Evolutionary conservation across 2,329 filamentous ascomycete genomes (phyloP).

Genomic region (Fusarium guadeloupense): DNA sequence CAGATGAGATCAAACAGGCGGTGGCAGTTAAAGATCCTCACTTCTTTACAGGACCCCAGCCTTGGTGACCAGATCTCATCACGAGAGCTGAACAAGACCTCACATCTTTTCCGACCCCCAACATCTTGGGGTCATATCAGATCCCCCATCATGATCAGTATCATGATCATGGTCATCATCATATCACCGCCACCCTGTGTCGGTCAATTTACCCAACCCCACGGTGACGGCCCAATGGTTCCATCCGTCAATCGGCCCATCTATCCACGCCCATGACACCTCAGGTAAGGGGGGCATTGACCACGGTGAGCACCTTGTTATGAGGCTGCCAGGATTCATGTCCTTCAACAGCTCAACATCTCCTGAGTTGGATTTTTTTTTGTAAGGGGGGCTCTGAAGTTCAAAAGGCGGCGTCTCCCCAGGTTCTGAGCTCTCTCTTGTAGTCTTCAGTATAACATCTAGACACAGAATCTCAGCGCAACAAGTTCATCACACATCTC

Average conservation of each 20-base stretch:
- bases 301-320: constrained; percentile 39
- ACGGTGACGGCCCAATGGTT: constrained; percentile 38
- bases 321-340: constrained; percentile 36
- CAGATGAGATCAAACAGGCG: background rate
- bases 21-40: background rate
- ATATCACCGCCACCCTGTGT: constrained; percentile 38
- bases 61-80: constrained; percentile 6
- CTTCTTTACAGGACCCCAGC: background rate
- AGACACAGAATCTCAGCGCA: constrained; percentile 1
- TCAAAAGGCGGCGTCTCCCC: constrained; percentile 26
- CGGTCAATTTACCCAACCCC: constrained; percentile 36
- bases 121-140: constrained; percentile 5
- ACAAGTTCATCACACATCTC: background rate
- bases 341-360: constrained; percentile 28
- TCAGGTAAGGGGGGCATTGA: constrained; percentile 34
- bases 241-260: constrained; percentile 44
- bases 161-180: constrained; percentile 24
- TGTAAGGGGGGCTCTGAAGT: background rate
- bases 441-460: constrained; percentile 7
- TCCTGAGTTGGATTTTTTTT: constrained; percentile 23
- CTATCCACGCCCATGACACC: constrained; percentile 41
- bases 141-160: constrained; percentile 21
- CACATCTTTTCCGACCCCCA: constrained; percentile 14
- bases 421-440: background rate
- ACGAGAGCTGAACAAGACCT: background rate